Base-by-base conservation (phyloP, 2,329 filamentous ascomycete genomes). In the Venturia effusa region DNA sequence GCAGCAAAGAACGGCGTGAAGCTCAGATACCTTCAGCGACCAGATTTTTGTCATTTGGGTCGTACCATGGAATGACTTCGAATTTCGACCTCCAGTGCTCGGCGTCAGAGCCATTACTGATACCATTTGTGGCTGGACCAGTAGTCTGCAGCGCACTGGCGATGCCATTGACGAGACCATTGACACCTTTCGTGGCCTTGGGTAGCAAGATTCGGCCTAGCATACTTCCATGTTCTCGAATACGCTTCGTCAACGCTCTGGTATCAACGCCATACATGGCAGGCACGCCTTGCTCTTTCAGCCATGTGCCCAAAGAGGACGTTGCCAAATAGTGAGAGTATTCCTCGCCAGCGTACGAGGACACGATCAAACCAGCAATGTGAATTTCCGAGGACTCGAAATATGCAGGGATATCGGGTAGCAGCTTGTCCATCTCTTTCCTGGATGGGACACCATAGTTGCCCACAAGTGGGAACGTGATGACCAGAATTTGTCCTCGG, bases 231-330 rank as follows among this genome's bases (percentile, higher is more conserved):
- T 96, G 87, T 71, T 96, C 84, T 70, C 94, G 85, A 70, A 99
- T 96, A 73, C 88, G 88, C 83, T 97, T 97, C 61, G 94, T 99
- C 74, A 99, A 79, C 64, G 90, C 88, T 74, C 94, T 84, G 55
- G 94, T 99, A 78, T 99, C 94, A 66, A 99, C 88, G 65, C 92
- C 94, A 73, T 94, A 94, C 76, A 99, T 92, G 71, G 92, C 94
- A 48, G 94, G 94, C 64, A 99, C 83, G 66, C 87, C 90, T 77
- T 97, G 90, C 78, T 97, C 92, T 80, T 97, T 96, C 71, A 99
- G 83, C 94, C 94, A 99, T 74, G 88, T 83, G 66, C 93, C 93
- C 61, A 99, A 81, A 3, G 93, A 97, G 57, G 92, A 97, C 68
- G 85, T 82, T 57, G 94, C 94, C 65, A 99, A 83, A 80, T 91